phyloP scores from a whole-genome alignment of 352 stramenopile genomes.

The Phytopythium litorale region DNA sequence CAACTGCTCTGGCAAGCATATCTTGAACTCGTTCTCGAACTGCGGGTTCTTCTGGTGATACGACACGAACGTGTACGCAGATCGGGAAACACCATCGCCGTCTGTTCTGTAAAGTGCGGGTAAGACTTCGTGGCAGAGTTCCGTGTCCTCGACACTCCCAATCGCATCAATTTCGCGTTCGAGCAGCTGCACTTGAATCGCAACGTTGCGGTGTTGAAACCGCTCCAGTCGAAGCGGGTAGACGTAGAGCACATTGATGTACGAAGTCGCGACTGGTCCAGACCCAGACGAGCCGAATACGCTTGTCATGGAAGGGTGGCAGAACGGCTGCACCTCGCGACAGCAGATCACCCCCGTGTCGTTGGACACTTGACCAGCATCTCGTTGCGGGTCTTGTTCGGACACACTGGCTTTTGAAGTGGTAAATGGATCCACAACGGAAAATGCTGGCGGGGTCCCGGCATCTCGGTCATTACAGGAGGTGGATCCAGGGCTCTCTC shows the following conservation, averaged over 20 bases:
- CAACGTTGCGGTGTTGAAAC: conserved; percentile 65
- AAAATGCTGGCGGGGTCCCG: not conserved
- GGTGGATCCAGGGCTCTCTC: not conserved
- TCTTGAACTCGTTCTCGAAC: conserved; percentile 75
- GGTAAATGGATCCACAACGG: conserved; percentile 35
- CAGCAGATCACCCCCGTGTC: conserved; percentile 16
- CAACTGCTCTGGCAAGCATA: conserved; percentile 52
- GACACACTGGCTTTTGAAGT: not conserved
- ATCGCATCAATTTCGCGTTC: conserved; percentile 42
- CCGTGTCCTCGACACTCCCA: conserved; percentile 28
- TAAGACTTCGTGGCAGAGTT: conserved; percentile 28
- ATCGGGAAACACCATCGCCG: conserved; percentile 14
- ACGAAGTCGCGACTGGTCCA: conserved; percentile 52
- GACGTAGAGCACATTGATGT: conserved; percentile 57
- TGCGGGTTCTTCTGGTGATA: conserved; percentile 78
- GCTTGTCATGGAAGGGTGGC: conserved; percentile 26
- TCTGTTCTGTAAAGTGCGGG: conserved; percentile 32
- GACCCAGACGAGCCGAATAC: conserved; percentile 38
- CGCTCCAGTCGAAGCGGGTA: conserved; percentile 66
- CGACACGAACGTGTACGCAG: conserved; percentile 48
- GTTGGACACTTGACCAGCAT: not conserved
- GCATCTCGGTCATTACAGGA: not conserved
- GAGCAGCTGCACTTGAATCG: conserved; percentile 60
- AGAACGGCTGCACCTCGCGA: conserved; percentile 66
- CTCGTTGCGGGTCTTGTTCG: not conserved